phyloP scores from a whole-genome alignment of 331 rosid genomes.

The Acacia pycnantha region DNA sequence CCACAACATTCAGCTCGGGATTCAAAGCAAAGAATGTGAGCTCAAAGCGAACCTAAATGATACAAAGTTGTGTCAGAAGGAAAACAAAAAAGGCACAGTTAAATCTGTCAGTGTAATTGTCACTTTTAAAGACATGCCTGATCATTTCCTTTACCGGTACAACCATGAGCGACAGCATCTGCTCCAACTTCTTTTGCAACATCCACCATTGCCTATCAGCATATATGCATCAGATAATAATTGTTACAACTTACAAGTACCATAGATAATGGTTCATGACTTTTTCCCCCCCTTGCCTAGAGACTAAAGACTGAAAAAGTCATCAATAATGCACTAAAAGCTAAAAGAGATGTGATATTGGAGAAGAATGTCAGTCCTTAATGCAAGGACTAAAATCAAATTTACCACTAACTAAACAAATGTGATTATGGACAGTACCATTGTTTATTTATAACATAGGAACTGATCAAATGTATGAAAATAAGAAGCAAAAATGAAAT shows the following conservation, averaged over 20 bases:
- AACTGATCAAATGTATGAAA: background rate
- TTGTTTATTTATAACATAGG: background rate
- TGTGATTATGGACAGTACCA: no score
- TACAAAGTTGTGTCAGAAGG: slow-evolving; percentile 23
- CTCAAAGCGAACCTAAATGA: slow-evolving; percentile 86
- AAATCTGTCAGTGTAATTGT: background rate
- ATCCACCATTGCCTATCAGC: slow-evolving; percentile 92
- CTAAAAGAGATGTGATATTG: background rate
- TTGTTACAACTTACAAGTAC: background rate
- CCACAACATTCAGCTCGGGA: slow-evolving; percentile 87
- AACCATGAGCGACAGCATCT: slow-evolving; percentile 95
- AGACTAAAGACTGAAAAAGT: background rate
- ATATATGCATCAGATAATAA: background rate
- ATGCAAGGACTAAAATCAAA: background rate
- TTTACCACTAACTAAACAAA: background rate
- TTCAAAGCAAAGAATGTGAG: slow-evolving; percentile 88
- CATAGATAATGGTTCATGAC: background rate
- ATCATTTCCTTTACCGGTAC: slow-evolving; percentile 98
- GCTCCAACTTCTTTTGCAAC: slow-evolving; percentile 94
- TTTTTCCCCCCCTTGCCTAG: background rate
- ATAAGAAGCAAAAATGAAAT: slow-evolving; percentile 20
- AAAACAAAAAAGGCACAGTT: background rate
- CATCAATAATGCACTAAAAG: background rate
- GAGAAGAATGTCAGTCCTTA: background rate
- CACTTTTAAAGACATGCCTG: slow-evolving; percentile 56